Evolutionary conservation across 805 yeast genomes (phyloP).

Genomic region (Saturnispora halmiae): DNA sequence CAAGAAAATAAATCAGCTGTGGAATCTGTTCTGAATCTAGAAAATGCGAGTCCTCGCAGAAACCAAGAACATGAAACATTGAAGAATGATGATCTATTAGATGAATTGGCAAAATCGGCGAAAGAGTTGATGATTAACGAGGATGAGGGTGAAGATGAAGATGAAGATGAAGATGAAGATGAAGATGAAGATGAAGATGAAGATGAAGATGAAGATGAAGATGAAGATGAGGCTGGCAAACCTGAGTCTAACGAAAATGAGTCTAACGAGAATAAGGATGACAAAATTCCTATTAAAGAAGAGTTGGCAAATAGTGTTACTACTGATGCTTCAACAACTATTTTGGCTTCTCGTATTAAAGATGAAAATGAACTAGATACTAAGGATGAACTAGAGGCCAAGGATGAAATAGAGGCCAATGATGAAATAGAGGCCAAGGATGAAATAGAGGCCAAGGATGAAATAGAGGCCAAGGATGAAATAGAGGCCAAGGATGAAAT

Average conservation of each 20-base stretch:
- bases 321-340: too few relatives aligned
- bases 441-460: neutral
- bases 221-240: conserved; percentile 12
- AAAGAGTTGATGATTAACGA: conserved; percentile 13
- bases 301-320: too few relatives aligned
- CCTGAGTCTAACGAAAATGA: conserved; percentile 16
- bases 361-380: neutral
- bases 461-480: neutral
- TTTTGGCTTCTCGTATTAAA: too few relatives aligned
- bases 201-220: neutral
- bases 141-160: conserved; percentile 18
- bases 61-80: neutral
- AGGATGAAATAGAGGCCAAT: too few relatives aligned
- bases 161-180: conserved; percentile 2
- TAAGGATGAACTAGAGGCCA: neutral
- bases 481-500: neutral
- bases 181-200: neutral
- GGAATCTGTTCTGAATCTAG: conserved; percentile 15
- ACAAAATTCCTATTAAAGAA: conserved; percentile 1
- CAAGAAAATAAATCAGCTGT: too few relatives aligned
- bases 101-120: conserved; percentile 14
- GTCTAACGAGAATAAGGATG: neutral
- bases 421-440: neutral
- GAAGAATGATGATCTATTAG: conserved; percentile 10
- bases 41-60: conserved; percentile 16